Percentiles rank a stretch among this genome's conserved stretches.
Evolutionary conservation across 305 asterid species (phyloP).

Genomic region (Fraxinus albicans): DNA sequence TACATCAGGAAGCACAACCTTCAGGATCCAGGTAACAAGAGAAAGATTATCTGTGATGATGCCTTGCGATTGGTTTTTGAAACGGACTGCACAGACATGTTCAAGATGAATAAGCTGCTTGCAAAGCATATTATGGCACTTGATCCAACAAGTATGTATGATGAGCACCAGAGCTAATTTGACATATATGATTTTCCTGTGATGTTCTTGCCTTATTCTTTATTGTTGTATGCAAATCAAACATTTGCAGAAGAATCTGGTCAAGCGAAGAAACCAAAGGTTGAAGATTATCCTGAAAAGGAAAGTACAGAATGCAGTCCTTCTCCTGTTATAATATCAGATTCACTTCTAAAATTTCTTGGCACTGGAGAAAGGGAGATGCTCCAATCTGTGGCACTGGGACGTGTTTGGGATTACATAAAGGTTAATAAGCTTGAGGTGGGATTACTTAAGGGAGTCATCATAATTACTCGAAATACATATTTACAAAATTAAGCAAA

Average conservation of each 20-base stretch:
- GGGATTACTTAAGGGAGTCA: slow-evolving; percentile 1
- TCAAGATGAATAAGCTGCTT: slow-evolving; percentile 84
- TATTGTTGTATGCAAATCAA: background rate
- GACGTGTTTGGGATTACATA: slow-evolving; percentile 67
- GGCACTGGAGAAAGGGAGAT: slow-evolving; percentile 58
- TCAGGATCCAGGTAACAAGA: slow-evolving; percentile 72
- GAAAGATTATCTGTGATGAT: slow-evolving; percentile 65
- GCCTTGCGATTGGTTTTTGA: slow-evolving; percentile 60
- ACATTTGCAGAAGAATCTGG: slow-evolving; percentile 43
- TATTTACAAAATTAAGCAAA: background rate
- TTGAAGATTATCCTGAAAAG: slow-evolving; percentile 40
- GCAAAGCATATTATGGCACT: slow-evolving; percentile 65
- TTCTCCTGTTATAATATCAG: slow-evolving; percentile 48
- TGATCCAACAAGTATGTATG: slow-evolving; percentile 55
- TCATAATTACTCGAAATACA: background rate
- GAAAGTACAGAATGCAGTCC: slow-evolving; percentile 31
- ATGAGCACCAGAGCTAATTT: slow-evolving; percentile 2
- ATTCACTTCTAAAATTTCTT: slow-evolving; percentile 59
- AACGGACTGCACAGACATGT: slow-evolving; percentile 68
- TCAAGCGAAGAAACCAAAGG: slow-evolving; percentile 53
- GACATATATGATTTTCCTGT: background rate
- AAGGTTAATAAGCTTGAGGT: slow-evolving; percentile 74
- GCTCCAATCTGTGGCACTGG: slow-evolving; percentile 58
- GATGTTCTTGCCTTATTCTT: slow-evolving; percentile 1
- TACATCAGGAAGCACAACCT: slow-evolving; percentile 70